Percentiles rank a stretch among this genome's conserved stretches.
Conservation (phyloP, 1,139 yeast species). For the Lipomyces yarrowii region DNA sequence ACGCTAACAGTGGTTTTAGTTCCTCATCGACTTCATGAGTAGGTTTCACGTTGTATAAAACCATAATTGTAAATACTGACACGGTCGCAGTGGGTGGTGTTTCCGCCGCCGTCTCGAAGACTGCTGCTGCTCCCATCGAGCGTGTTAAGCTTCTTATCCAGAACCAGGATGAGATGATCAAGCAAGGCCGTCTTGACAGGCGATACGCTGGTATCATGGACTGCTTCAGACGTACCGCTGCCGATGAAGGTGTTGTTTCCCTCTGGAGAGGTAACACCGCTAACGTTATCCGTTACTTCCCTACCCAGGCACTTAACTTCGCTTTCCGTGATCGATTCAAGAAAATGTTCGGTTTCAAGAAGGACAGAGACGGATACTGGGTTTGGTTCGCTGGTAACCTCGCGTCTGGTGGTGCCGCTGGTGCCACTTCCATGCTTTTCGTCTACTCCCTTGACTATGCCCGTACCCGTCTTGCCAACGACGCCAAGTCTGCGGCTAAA, state of each 20-base stretch:
- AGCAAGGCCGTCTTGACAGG: conserved; percentile 72
- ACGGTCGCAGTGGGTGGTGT: conserved; percentile 48
- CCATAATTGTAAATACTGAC: background rate
- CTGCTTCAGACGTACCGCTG: conserved; percentile 72
- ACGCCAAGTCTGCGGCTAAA: conserved; percentile 68
- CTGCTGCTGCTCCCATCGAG: conserved; percentile 85
- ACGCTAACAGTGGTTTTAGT: conserved; percentile 2
- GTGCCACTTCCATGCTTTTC: conserved; percentile 73
- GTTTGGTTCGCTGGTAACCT: conserved; percentile 77
- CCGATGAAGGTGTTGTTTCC: conserved; percentile 68
- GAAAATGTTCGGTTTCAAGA: conserved; percentile 74
- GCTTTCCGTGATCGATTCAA: conserved; percentile 85
- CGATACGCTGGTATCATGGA: conserved; percentile 70
- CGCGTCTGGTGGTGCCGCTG: conserved; percentile 84
- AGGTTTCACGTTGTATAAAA: background rate
- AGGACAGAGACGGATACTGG: conserved; percentile 65
- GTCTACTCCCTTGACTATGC: conserved; percentile 83
- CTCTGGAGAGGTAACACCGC: conserved; percentile 90
- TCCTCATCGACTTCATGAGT: conserved; percentile 31
- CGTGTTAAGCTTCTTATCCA: conserved; percentile 79
- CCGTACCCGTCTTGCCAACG: conserved; percentile 83
- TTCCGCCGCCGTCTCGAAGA: conserved; percentile 82
- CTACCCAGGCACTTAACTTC: conserved; percentile 81
- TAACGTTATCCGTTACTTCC: conserved; percentile 82
- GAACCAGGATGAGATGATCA: conserved; percentile 74